These are phyloP conservation scores for Fusarium haematococcum DNA, from an alignment of 2,329 filamentous ascomycete genomes.

Conservation along the genomic window DNA sequence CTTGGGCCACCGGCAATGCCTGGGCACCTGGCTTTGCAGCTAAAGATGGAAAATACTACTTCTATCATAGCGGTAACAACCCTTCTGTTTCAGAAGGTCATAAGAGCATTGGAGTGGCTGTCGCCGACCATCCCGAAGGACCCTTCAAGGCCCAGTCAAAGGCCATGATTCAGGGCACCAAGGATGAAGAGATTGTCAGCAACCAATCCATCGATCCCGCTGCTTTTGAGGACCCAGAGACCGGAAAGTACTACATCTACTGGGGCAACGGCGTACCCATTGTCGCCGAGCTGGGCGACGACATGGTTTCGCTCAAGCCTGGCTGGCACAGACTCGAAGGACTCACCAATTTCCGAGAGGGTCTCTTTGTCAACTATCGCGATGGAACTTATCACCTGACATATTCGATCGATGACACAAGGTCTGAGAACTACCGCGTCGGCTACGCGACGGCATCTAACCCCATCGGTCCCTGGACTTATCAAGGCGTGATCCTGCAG, in stretches of 20 bases:
- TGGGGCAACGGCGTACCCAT: slow-evolving; percentile 65
- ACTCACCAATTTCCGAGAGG: slow-evolving; percentile 56
- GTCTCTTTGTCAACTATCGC: slow-evolving; percentile 57
- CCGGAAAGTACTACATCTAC: slow-evolving; percentile 70
- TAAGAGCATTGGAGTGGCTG: slow-evolving; percentile 72
- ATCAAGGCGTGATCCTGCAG: slow-evolving; percentile 57
- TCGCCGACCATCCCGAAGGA: slow-evolving; percentile 66
- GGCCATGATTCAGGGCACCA: slow-evolving; percentile 58
- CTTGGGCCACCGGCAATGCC: slow-evolving; percentile 74
- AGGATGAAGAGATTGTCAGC: slow-evolving; percentile 58
- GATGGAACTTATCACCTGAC: slow-evolving; percentile 60
- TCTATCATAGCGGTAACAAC: slow-evolving; percentile 68
- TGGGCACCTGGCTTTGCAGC: slow-evolving; percentile 74
- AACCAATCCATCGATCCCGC: slow-evolving; percentile 70
- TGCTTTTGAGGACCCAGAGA: slow-evolving; percentile 68
- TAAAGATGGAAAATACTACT: slow-evolving; percentile 71
- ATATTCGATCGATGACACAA: slow-evolving; percentile 61
- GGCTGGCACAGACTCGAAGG: slow-evolving; percentile 50
- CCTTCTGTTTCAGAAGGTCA: slow-evolving; percentile 62
- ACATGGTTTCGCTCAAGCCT: slow-evolving; percentile 58
- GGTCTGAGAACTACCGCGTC: slow-evolving; percentile 59
- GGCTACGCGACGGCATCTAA: slow-evolving; percentile 57
- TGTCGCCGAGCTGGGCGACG: slow-evolving; percentile 56
- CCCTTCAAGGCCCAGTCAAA: slow-evolving; percentile 67
- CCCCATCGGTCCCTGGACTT: slow-evolving; percentile 57